Evolutionary conservation across 2,329 filamentous ascomycete genomes (phyloP).

Genomic region (Xylogone sp.): DNA sequence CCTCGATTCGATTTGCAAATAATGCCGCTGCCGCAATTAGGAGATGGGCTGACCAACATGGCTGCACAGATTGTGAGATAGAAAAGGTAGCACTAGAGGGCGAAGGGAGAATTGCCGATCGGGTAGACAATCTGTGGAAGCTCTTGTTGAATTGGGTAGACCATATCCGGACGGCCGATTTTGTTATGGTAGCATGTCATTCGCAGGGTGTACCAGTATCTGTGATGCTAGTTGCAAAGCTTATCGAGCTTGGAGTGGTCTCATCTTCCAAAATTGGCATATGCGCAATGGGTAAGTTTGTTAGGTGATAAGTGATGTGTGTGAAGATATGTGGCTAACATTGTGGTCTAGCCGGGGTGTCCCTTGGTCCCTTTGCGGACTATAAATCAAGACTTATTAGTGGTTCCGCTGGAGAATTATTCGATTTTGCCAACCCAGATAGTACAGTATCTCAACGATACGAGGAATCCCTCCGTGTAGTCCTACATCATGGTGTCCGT

Average conservation of each 20-base stretch:
- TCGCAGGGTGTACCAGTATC: conserved; percentile 94
- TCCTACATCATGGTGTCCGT: conserved; percentile 74
- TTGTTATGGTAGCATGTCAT: conserved; percentile 89
- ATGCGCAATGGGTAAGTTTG: conserved; percentile 63
- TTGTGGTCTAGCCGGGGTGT: conserved; percentile 76
- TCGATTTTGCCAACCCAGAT: conserved; percentile 82
- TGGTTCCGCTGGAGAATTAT: conserved; percentile 88
- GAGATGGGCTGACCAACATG: conserved; percentile 72
- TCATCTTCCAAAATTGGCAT: conserved; percentile 75
- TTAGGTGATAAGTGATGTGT: neutral
- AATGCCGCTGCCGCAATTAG: conserved; percentile 80
- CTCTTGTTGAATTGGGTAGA: conserved; percentile 93
- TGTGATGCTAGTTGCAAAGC: conserved; percentile 86
- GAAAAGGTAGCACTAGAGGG: conserved; percentile 94
- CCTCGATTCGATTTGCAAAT: conserved; percentile 88
- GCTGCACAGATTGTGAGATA: conserved; percentile 73
- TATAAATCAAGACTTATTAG: conserved; percentile 88
- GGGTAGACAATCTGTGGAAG: conserved; percentile 92
- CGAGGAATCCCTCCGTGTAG: conserved; percentile 67
- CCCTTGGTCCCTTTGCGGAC: conserved; percentile 86
- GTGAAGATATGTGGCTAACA: conserved; percentile 9
- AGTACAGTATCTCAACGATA: conserved; percentile 83
- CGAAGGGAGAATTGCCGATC: conserved; percentile 85
- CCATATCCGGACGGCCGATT: conserved; percentile 79
- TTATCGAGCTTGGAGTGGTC: conserved; percentile 86